Conservation (phyloP, 225 moss, liverwort and hornwort genomes). For the Asterella californica region DNA sequence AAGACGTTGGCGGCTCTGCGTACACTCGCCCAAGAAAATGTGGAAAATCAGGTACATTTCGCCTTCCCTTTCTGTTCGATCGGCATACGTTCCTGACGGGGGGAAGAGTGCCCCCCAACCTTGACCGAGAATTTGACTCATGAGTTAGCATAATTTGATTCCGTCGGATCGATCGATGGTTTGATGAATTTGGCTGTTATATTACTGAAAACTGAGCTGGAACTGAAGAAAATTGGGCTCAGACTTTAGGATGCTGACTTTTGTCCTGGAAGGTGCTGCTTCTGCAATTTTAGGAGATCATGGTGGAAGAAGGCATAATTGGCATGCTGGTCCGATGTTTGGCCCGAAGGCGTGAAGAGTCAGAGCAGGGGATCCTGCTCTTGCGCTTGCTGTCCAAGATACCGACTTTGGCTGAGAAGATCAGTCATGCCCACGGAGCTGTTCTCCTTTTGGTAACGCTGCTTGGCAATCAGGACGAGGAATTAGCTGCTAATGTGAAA, state of each 20-base stretch:
- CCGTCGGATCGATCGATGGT: too few species aligned
- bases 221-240: too few species aligned
- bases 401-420: conserved; percentile 54
- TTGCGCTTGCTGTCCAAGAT: conserved; percentile 60
- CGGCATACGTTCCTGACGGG: background rate
- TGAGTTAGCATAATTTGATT: too few species aligned
- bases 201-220: too few species aligned
- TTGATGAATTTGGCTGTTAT: too few species aligned
- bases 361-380: conserved; percentile 56
- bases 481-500: conserved; percentile 55
- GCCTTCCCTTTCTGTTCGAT: background rate
- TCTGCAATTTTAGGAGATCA: conserved; percentile 48
- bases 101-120: too few species aligned
- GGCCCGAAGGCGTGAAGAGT: conserved; percentile 56
- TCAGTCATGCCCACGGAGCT: conserved; percentile 72
- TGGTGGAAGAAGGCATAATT: conserved; percentile 70
- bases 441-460: conserved; percentile 69
- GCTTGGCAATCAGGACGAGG: conserved; percentile 55
- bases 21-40: conserved; percentile 65
- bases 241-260: too few species aligned
- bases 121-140: too few species aligned
- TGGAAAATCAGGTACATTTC: conserved; percentile 56
- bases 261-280: background rate
- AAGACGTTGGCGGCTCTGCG: conserved; percentile 53
- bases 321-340: conserved; percentile 63